These are phyloP conservation scores for Cymodocea nodosa DNA, from an alignment of 116 monocot species.

Conservation along the genomic window DNA sequence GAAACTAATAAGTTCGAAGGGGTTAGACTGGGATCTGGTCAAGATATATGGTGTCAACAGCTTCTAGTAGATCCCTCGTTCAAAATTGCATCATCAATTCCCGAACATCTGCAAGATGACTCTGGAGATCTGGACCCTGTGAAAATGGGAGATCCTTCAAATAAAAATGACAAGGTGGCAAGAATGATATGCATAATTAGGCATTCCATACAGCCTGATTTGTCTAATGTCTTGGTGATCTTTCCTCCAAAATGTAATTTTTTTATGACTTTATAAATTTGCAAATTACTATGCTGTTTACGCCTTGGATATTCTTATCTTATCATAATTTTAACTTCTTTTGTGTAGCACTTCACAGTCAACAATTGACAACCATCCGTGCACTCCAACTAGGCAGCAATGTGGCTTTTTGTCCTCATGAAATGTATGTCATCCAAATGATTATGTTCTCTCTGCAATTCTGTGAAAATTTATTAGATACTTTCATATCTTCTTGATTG, in stretches of 20 bases:
- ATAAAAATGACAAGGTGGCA: constrained; percentile 30
- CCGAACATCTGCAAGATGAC: background rate
- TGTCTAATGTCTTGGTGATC: constrained; percentile 61
- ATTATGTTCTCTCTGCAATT: background rate
- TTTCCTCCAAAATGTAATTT: constrained; percentile 94
- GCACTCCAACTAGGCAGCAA: constrained; percentile 78
- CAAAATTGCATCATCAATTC: constrained; percentile 25
- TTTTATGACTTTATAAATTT: background rate
- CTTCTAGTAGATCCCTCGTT: constrained; percentile 65
- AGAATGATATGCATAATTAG: constrained; percentile 68
- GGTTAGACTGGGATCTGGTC: constrained; percentile 75
- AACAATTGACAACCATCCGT: constrained; percentile 52
- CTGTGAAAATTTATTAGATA: background rate
- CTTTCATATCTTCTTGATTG: too few relatives aligned
- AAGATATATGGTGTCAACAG: constrained; percentile 66
- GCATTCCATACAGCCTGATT: constrained; percentile 38
- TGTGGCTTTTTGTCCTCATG: constrained; percentile 68
- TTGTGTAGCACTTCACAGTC: constrained; percentile 50
- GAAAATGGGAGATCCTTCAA: constrained; percentile 1
- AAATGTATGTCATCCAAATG: constrained; percentile 41
- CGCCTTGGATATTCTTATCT: constrained; percentile 1
- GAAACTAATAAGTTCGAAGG: constrained; percentile 55
- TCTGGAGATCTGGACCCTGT: constrained; percentile 6
- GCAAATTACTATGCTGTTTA: background rate
- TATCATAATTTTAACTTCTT: constrained; percentile 2